These are phyloP conservation scores for Talaromyces albobiverticillius DNA, from an alignment of 2,329 filamentous ascomycete species.

Conservation along the genomic window DNA sequence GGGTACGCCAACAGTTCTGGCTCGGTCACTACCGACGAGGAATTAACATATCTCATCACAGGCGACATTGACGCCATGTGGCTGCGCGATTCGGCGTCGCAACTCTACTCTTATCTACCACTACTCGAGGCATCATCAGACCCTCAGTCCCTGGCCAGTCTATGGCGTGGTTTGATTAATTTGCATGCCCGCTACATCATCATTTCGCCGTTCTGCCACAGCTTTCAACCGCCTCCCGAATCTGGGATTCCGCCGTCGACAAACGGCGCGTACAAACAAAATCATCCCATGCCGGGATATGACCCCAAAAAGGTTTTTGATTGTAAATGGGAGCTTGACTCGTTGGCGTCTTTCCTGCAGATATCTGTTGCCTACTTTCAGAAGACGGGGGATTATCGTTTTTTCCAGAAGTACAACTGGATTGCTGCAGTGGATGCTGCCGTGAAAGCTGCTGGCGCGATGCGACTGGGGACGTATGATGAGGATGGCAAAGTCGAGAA, in stretches of 20 bases:
- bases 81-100: background rate
- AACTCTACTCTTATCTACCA: background rate
- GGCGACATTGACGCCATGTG: constrained; percentile 4
- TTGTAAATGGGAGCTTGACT: constrained; percentile 2
- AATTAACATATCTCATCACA: background rate
- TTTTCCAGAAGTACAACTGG: background rate
- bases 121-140: background rate
- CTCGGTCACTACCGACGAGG: background rate
- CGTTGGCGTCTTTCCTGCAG: background rate
- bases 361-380: background rate
- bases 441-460: background rate
- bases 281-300: background rate
- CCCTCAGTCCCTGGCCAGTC: background rate
- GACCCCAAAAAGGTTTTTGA: background rate
- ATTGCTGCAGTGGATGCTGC: background rate
- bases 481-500: background rate
- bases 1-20: background rate
- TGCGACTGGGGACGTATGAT: background rate
- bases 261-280: background rate
- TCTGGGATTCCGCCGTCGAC: background rate
- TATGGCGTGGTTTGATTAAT: background rate
- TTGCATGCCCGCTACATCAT: background rate
- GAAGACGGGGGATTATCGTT: background rate
- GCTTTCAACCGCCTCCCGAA: background rate
- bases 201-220: background rate